phyloP scores from a whole-genome alignment of 1,284 basidiomycete species.

The Phellinidium pouzarii region DNA sequence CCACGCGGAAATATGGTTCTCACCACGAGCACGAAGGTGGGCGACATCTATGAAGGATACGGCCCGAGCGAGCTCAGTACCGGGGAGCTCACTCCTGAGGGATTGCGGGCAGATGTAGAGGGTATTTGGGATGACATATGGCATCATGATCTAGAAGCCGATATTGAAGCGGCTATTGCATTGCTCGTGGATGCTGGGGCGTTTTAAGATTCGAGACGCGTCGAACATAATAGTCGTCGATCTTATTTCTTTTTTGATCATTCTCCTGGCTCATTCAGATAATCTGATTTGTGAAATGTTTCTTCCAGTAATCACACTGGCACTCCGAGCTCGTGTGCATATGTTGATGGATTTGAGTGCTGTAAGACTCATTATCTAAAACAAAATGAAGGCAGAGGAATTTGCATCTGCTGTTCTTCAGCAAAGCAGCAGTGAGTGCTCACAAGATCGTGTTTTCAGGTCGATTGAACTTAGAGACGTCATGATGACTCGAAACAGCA shows the following conservation, averaged over 20 bases:
- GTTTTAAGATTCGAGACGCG: not conserved
- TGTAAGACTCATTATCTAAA: too few species aligned
- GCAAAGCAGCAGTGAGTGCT: too few species aligned
- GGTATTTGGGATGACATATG: constrained; percentile 43
- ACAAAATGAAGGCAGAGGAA: too few species aligned
- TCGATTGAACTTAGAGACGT: too few species aligned
- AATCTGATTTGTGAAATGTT: too few species aligned
- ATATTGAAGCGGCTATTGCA: constrained; percentile 28
- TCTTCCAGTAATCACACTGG: too few species aligned
- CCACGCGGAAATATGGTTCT: constrained; percentile 43
- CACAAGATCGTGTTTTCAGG: too few species aligned
- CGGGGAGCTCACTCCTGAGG: constrained; percentile 20
- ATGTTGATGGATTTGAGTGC: too few species aligned
- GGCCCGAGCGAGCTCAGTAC: constrained; percentile 24
- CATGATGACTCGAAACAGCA: too few species aligned
- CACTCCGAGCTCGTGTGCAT: too few species aligned
- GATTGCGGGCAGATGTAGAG: constrained; percentile 16
- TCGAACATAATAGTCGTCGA: not conserved
- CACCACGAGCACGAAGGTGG: constrained; percentile 32
- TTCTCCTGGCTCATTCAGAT: not conserved
- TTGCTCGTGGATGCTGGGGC: constrained; percentile 18
- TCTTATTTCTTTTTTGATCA: not conserved
- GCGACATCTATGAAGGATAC: constrained; percentile 28
- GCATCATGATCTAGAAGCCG: constrained; percentile 38
- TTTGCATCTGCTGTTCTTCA: too few species aligned